Conservation (phyloP, 805 yeast genomes). For the Schwanniomyces polymorphus region DNA sequence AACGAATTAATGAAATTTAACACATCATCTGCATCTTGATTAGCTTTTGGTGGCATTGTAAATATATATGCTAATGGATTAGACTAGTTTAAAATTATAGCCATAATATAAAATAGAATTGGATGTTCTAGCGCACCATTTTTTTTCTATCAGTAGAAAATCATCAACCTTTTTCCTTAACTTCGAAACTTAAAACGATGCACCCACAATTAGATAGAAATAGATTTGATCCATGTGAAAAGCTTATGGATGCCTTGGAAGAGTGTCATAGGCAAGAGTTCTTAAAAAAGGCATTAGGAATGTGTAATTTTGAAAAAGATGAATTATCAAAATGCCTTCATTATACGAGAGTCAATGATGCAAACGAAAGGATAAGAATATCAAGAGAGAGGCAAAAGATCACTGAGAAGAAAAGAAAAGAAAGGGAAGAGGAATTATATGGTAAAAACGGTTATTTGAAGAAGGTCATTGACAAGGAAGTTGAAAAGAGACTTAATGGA, state of each 20-base stretch:
- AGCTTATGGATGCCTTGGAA: conserved; percentile 82
- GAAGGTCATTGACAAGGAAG: conserved; percentile 53
- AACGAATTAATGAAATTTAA: conserved; percentile 77
- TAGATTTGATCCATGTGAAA: conserved; percentile 61
- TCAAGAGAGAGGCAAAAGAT: conserved; percentile 57
- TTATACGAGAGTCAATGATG: conserved; percentile 65
- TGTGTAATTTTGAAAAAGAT: conserved; percentile 81
- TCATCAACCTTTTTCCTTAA: background rate
- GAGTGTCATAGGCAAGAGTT: conserved; percentile 79
- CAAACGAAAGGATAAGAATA: conserved; percentile 52
- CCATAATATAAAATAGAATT: background rate
- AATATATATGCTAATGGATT: background rate
- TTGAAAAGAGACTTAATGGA: conserved; percentile 7
- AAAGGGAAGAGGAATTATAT: conserved; percentile 71
- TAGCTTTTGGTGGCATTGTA: conserved; percentile 14
- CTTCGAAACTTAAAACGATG: conserved; percentile 19
- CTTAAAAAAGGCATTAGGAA: conserved; percentile 70
- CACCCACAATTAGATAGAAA: conserved; percentile 47
- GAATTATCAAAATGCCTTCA: conserved; percentile 79
- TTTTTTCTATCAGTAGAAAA: background rate
- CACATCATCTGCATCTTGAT: conserved; percentile 67
- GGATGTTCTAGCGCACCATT: background rate
- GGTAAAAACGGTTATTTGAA: conserved; percentile 74
- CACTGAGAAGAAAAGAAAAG: conserved; percentile 57
- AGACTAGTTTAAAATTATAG: background rate